Base-by-base conservation (phyloP, 805 yeast species). In the Candida arabinofermentans region DNA sequence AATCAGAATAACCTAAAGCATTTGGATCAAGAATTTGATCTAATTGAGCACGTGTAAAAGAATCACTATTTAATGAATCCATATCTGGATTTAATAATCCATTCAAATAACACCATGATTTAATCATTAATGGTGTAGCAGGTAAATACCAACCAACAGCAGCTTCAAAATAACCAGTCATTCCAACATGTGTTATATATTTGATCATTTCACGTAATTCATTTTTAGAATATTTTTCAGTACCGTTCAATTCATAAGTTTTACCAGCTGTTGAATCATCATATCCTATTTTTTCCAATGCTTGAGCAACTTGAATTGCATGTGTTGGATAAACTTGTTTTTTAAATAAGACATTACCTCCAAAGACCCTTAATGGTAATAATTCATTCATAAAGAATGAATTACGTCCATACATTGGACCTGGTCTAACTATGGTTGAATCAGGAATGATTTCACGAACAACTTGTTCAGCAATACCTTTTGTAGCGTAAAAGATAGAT, bases 361-460 rank as follows among this genome's bases (percentile, higher is more conserved):
- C 75, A 54, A 75, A 71, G 53, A 74, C 71, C 54, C 74, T 61
- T 64, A 78, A 44, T 12, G 77, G 85, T 63, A 76, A 50, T 60
- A 77, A 65, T 58, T 72, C 72, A 65, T 79, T 81, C 54, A 86
- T 69, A 58, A 87, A 77, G 46, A 74, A 69, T 61, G 84, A 89
- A 59, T 82, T 84, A 56, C 81, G 70, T 24, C 93, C 93, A 58
- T 67, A 86, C 77, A 86, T 74, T 37, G 86, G 86, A 19, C 84
- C 79, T 6, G 96, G 96, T 64, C 96, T 79, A 24, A 86, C 93
- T 55, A 87, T 86, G 16, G 95, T 86, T 37, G 86, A 72, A 55
- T 79, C 84, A 22, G 95, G 95, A 41, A 75, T 61, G 35, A 75
- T 74, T 32, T 77, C 86, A 45, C 74, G 70, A 21, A 83, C 95